These are phyloP conservation scores for Carex littledalei DNA, from an alignment of 176 grass and related monocot species.

Conservation along the genomic window DNA sequence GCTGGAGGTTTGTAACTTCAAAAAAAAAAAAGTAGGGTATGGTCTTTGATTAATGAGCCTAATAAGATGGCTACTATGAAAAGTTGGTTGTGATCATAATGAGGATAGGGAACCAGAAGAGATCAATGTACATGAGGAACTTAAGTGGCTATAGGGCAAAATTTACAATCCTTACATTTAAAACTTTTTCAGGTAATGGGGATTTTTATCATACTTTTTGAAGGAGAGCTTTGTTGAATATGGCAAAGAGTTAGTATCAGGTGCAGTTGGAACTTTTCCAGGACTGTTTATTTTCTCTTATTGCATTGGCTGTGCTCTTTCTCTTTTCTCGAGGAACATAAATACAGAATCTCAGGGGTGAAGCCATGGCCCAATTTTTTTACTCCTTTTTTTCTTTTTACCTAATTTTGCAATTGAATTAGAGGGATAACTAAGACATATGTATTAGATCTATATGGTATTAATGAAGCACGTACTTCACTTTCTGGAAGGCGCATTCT, in stretches of 20 bases:
- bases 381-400: background rate
- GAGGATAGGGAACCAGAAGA: background rate
- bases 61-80: background rate
- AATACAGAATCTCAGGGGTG: background rate
- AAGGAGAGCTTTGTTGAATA: background rate
- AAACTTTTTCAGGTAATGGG: background rate
- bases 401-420: background rate
- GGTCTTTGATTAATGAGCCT: too few species aligned
- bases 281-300: background rate
- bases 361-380: background rate
- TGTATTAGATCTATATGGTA: background rate
- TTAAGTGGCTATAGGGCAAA: background rate
- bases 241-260: background rate
- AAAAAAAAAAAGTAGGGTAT: too few species aligned
- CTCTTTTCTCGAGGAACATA: background rate
- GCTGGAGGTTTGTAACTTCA: too few species aligned
- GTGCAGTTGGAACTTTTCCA: background rate
- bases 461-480: background rate
- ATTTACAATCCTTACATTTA: background rate
- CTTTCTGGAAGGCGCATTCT: background rate
- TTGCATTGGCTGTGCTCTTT: background rate
- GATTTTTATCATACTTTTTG: background rate
- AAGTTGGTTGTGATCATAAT: background rate
- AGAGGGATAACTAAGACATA: background rate
- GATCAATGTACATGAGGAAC: background rate